Evolutionary conservation across 768 basidiomycete genomes (phyloP).

Genomic region (Panaeolus cyanescens): DNA sequence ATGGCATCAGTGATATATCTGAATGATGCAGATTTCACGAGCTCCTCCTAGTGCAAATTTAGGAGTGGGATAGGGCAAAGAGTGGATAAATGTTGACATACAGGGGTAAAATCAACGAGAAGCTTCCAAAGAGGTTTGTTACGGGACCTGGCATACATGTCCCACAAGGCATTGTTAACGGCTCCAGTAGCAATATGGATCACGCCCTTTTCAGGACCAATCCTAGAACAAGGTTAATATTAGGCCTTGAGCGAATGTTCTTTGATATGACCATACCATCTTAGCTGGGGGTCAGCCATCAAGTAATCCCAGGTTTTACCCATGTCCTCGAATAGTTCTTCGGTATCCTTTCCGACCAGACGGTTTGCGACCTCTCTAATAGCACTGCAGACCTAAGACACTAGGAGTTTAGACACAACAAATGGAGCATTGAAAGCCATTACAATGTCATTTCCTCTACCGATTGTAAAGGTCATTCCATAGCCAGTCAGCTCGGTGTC

Average conservation of each 20-base stretch:
- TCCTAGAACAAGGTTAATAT: constrained; percentile 42
- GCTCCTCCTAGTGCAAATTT: constrained; percentile 57
- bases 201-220: constrained; percentile 95
- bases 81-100: constrained; percentile 14
- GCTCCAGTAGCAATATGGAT: constrained; percentile 89
- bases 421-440: constrained; percentile 11
- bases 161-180: constrained; percentile 94
- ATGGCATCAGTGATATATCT: constrained; percentile 94
- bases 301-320: constrained; percentile 89
- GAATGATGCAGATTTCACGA: constrained; percentile 77
- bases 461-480: constrained; percentile 95
- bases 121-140: constrained; percentile 94
- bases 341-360: constrained; percentile 81
- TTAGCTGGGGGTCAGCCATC: constrained; percentile 84
- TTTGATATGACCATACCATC: constrained; percentile 57
- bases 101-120: constrained; percentile 87
- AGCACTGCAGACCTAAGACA: constrained; percentile 70
- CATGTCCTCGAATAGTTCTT: constrained; percentile 87
- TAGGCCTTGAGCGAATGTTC: neutral
- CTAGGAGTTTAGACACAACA: neutral
- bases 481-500: constrained; percentile 80
- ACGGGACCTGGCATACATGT: constrained; percentile 81
- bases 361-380: constrained; percentile 79
- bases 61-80: neutral
- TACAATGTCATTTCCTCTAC: constrained; percentile 93